Conservation (phyloP, 2,329 filamentous ascomycete genomes). For the Plectosphaerella sp. region DNA sequence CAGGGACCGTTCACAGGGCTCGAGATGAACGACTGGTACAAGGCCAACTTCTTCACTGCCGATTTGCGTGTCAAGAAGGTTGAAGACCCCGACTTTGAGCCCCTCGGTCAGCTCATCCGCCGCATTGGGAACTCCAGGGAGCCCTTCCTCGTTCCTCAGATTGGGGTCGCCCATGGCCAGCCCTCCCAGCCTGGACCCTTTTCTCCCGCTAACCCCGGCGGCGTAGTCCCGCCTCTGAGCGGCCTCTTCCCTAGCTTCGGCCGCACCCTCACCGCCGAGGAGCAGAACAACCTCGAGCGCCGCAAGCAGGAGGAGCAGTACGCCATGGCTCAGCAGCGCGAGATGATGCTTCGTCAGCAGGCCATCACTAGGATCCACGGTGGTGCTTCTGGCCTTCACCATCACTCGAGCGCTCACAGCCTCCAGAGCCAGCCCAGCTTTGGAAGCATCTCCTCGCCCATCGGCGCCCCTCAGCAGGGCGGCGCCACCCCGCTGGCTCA, state of each 20-base stretch:
- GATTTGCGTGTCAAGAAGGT: slow-evolving; percentile 93
- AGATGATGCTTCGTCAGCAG: slow-evolving; percentile 85
- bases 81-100: slow-evolving; percentile 92
- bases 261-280: slow-evolving; percentile 91
- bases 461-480: slow-evolving; percentile 49
- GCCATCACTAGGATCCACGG: slow-evolving; percentile 66
- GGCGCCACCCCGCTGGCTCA: slow-evolving; percentile 55
- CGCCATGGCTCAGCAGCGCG: slow-evolving; percentile 91
- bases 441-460: slow-evolving; percentile 87
- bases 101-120: slow-evolving; percentile 87
- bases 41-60: slow-evolving; percentile 93
- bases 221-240: slow-evolving; percentile 82
- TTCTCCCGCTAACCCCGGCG: slow-evolving; percentile 45
- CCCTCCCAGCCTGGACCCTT: slow-evolving; percentile 49
- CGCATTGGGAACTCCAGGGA: slow-evolving; percentile 96
- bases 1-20: slow-evolving; percentile 94
- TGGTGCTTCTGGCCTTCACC: slow-evolving; percentile 57
- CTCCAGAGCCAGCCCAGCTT: slow-evolving; percentile 96
- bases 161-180: slow-evolving; percentile 86
- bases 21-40: slow-evolving; percentile 99
- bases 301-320: slow-evolving; percentile 98
- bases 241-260: slow-evolving; percentile 95
- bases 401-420: slow-evolving; percentile 92
- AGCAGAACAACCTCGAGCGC: slow-evolving; percentile 94
- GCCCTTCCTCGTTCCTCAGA: slow-evolving; percentile 95